These are phyloP conservation scores for Arthrobotrys iridis DNA, from an alignment of 2,329 filamentous ascomycete genomes.

Conservation along the genomic window DNA sequence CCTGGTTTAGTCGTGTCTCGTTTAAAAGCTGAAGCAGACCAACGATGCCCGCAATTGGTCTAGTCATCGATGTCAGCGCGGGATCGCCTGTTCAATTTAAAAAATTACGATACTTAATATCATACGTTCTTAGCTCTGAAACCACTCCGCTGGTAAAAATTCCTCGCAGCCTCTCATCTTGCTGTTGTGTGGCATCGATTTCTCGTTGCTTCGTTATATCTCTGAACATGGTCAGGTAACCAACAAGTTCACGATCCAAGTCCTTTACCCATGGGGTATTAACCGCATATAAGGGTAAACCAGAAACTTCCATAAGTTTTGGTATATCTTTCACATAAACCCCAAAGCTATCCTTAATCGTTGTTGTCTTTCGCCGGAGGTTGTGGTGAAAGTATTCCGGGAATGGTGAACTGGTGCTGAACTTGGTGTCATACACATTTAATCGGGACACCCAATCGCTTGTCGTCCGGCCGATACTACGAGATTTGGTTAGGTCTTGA, in stretches of 20 bases:
- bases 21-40: slow-evolving; percentile 56
- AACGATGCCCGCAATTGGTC: slow-evolving; percentile 56
- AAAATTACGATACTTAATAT: background rate
- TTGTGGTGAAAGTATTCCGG: slow-evolving; percentile 50
- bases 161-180: slow-evolving; percentile 40
- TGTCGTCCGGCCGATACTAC: slow-evolving; percentile 49
- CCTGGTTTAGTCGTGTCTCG: slow-evolving; percentile 52
- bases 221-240: slow-evolving; percentile 44
- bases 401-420: slow-evolving; percentile 40
- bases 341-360: slow-evolving; percentile 48
- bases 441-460: slow-evolving; percentile 49
- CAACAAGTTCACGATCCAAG: slow-evolving; percentile 46
- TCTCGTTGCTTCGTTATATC: slow-evolving; percentile 51
- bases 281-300: slow-evolving; percentile 49
- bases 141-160: slow-evolving; percentile 51
- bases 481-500: background rate
- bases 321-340: slow-evolving; percentile 53
- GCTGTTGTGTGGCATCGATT: slow-evolving; percentile 47
- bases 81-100: background rate
- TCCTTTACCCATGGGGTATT: slow-evolving; percentile 54
- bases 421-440: slow-evolving; percentile 43
- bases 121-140: slow-evolving; percentile 47
- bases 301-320: slow-evolving; percentile 46
- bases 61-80: slow-evolving; percentile 8
- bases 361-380: slow-evolving; percentile 40